These are phyloP conservation scores for Phytopythium ostracodes DNA, from an alignment of 352 stramenopile species.

Conservation along the genomic window DNA sequence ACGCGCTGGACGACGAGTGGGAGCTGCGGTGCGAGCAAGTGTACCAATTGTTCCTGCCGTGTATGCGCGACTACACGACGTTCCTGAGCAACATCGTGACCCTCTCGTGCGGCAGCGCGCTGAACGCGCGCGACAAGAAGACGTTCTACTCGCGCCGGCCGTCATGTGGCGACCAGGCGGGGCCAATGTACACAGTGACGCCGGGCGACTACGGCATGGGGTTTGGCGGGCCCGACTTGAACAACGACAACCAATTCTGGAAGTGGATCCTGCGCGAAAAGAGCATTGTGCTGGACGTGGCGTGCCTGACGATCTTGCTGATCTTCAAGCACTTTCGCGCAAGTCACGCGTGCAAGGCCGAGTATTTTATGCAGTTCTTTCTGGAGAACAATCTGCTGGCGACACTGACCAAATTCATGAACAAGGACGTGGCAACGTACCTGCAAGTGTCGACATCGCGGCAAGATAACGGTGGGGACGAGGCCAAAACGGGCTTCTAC, in stretches of 20 bases:
- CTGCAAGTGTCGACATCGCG: conserved; percentile 50
- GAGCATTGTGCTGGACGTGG: conserved; percentile 68
- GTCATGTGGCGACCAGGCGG: conserved; percentile 37
- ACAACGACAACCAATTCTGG: conserved; percentile 69
- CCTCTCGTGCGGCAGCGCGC: conserved; percentile 55
- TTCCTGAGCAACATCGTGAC: conserved; percentile 68
- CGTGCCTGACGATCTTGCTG: conserved; percentile 54
- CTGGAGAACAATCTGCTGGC: conserved; percentile 66
- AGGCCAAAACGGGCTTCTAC: conserved; percentile 50
- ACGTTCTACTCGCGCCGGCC: conserved; percentile 68
- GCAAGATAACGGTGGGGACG: conserved; percentile 37
- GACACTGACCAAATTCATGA: conserved; percentile 85
- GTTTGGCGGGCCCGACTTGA: conserved; percentile 18
- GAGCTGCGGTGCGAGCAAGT: conserved; percentile 57
- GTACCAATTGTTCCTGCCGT: conserved; percentile 69
- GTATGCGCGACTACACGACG: conserved; percentile 64
- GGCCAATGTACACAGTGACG: conserved; percentile 8
- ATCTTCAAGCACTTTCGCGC: conserved; percentile 77
- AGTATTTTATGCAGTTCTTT: conserved; percentile 82
- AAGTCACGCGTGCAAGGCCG: conserved; percentile 68
- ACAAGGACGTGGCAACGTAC: conserved; percentile 79
- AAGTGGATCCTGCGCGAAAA: conserved; percentile 85
- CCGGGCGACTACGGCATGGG: conserved; percentile 24
- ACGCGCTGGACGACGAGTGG: conserved; percentile 71
- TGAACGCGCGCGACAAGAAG: conserved; percentile 78